These are phyloP conservation scores for Tuber brumale DNA, from an alignment of 495 filamentous ascomycete species.

Conservation along the genomic window DNA sequence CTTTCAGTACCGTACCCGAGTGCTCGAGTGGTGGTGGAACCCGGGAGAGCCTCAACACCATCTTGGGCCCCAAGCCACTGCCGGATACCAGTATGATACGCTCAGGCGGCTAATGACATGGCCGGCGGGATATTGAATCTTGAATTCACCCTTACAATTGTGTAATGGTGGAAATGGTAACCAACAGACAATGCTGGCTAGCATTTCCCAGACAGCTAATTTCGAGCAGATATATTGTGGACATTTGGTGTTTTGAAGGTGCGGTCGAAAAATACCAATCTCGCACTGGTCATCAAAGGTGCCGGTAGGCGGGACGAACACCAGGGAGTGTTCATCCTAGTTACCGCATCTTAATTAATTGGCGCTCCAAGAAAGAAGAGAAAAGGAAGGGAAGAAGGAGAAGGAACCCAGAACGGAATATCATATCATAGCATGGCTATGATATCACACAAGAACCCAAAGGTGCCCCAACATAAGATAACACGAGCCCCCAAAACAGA, in stretches of 20 bases:
- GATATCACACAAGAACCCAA: neutral
- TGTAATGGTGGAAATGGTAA: neutral
- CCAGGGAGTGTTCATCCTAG: no score
- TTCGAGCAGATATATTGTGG: neutral
- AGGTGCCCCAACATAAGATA: neutral
- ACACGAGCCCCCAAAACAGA: neutral
- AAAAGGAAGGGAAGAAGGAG: no score
- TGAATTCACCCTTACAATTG: neutral
- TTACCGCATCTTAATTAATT: neutral
- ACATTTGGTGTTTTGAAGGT: neutral
- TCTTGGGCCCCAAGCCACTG: neutral
- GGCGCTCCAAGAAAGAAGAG: neutral
- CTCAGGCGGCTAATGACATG: neutral
- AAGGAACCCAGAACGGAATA: no score
- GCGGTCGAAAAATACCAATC: neutral
- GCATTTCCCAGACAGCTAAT: neutral
- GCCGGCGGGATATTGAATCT: neutral
- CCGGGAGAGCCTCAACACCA: neutral
- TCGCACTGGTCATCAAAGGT: neutral
- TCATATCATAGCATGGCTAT: neutral
- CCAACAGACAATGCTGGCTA: neutral
- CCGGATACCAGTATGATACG: neutral
- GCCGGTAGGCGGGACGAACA: neutral
- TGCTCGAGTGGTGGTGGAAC: neutral
- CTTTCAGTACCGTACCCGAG: no score